Evolutionary conservation across 805 yeast species (phyloP), one percentile per base, ranked within the genome.

Genomic region (Lipomyces mesembrius): DNA sequence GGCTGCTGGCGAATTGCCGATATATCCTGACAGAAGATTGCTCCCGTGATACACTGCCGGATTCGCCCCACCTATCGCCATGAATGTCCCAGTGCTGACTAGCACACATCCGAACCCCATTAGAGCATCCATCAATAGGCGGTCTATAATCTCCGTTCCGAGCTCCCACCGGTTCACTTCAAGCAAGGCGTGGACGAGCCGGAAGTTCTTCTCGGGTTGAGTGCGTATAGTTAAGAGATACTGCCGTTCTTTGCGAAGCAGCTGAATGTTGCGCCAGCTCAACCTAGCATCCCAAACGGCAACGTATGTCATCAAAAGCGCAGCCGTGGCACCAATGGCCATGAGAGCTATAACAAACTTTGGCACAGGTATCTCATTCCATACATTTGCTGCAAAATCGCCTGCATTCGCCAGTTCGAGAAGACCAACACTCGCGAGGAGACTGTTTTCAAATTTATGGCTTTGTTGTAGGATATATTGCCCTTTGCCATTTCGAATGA

Each of bases 391-490:
- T 9, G 55, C 55, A 25, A 51, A 51, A 14, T 51, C 55, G 12
- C 55, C 55, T 9, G 55, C 55, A 51, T 51, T 51, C 9, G 55
- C 55, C 11, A 51, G 55, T 12, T 51, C 55, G 12, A 51, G 55
- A 51, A 51, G 29, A 2, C 14, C 55, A 12, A 14, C 55, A 12
- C 55, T 25, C 12, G 55, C 55, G 55, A 51, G 55, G 14, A 51
- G 55, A 51, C 29, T 51, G 14, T 51, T 51, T 25, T 51, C 29
- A 25, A 51, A 25, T 25, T 9, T 51, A 2, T 51, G 25, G 25
- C 29, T 9, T 11, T 51, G 12, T 25, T 7, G 29, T 51, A 12
- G 55, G 55, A 22, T 51, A 20, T 51, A 51, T 22, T 25, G 17
- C 12, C 55, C 55, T 25, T 51, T 51, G 39, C 12, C 39, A 35